Percentiles rank a stretch among this genome's conserved stretches.
phyloP scores from a whole-genome alignment of 208 protist species.

The Leishmania mexicana region DNA sequence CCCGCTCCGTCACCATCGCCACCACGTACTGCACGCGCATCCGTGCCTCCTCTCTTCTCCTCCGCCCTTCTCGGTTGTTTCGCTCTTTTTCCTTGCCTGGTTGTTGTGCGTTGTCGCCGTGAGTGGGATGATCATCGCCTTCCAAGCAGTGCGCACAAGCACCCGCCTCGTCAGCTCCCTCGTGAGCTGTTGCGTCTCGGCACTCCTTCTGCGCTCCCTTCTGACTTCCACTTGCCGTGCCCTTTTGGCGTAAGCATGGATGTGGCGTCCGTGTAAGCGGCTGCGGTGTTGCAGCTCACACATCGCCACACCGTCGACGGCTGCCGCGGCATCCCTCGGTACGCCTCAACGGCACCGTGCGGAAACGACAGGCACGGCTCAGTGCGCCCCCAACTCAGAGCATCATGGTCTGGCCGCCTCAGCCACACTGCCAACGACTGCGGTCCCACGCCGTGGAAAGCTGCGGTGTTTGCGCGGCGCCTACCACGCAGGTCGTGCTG shows the following conservation, averaged over 20 bases:
- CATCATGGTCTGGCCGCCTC: background rate
- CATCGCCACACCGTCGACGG: background rate
- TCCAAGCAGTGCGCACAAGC: background rate
- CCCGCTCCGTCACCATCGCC: background rate
- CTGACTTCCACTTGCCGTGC: background rate
- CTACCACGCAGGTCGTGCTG: slow-evolving; percentile 33
- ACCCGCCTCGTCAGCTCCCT: background rate
- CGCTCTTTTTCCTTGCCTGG: background rate
- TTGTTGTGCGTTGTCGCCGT: background rate
- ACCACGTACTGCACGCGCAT: background rate
- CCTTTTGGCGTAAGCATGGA: background rate
- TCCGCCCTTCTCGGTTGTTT: background rate
- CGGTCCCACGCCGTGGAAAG: background rate
- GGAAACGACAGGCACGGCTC: background rate
- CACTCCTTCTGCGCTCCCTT: background rate
- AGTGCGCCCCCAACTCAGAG: background rate
- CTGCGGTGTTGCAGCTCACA: background rate
- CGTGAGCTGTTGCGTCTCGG: background rate
- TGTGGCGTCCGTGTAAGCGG: background rate
- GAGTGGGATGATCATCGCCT: background rate
- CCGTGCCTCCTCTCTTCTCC: background rate
- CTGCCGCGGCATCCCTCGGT: background rate
- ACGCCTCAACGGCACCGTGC: background rate
- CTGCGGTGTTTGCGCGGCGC: slow-evolving; percentile 21
- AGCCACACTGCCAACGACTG: background rate